Conservation (phyloP, 495 filamentous ascomycete species). For the Platismatia glauca region DNA sequence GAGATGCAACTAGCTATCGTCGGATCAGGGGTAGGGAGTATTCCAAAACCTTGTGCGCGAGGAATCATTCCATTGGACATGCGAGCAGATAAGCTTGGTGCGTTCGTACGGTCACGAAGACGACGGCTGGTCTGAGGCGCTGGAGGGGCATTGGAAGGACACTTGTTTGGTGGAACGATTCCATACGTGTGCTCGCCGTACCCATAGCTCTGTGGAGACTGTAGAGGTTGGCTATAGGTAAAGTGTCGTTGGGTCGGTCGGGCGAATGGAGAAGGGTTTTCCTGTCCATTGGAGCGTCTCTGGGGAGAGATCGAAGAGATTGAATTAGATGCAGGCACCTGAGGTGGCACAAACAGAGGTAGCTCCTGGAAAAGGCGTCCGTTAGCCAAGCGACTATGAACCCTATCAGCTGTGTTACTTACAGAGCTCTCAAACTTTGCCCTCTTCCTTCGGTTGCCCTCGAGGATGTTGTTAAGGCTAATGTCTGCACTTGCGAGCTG, state of each 20-base stretch:
- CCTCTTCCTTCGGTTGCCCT: conserved; percentile 88
- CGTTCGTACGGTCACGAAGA: conserved; percentile 48
- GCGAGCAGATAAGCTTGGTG: conserved; percentile 26
- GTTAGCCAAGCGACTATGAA: conserved; percentile 19
- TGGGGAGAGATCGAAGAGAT: conserved; percentile 89
- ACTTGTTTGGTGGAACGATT: conserved; percentile 31
- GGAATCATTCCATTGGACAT: conserved; percentile 33
- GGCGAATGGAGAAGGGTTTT: conserved; percentile 58
- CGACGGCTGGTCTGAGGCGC: conserved; percentile 54
- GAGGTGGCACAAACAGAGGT: conserved; percentile 86
- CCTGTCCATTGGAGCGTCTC: conserved; percentile 56
- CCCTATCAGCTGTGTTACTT: conserved; percentile 37
- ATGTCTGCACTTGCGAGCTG: conserved; percentile 90
- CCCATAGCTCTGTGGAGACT: conserved; percentile 69
- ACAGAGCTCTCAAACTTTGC: conserved; percentile 97
- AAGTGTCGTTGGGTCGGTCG: conserved; percentile 65
- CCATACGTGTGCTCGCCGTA: conserved; percentile 43
- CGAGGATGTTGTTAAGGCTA: conserved; percentile 93
- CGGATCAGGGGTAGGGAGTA: conserved; percentile 85
- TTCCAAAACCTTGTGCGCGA: conserved; percentile 41
- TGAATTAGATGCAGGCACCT: conserved; percentile 80
- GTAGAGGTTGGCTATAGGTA: conserved; percentile 59
- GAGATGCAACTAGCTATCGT: conserved; percentile 92
- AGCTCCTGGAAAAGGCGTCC: conserved; percentile 57
- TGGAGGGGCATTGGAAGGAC: conserved; percentile 45